These are phyloP conservation scores for Penicillium sp. DNA, from an alignment of 2,329 filamentous ascomycete species.

Conservation along the genomic window DNA sequence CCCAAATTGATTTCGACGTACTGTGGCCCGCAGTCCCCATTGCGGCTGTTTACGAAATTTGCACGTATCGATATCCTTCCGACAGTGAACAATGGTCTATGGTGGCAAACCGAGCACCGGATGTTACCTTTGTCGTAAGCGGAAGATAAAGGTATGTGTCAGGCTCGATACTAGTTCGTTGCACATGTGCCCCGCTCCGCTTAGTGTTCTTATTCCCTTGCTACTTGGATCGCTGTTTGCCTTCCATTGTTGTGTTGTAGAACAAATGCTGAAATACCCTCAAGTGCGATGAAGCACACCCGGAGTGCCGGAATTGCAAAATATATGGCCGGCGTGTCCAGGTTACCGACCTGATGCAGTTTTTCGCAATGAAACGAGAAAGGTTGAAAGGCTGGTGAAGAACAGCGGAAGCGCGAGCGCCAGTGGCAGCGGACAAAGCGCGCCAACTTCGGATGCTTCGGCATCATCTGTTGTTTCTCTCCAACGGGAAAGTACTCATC, in stretches of 20 bases:
- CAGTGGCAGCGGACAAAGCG: background rate
- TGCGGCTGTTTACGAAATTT: background rate
- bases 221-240: background rate
- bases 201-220: background rate
- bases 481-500: background rate
- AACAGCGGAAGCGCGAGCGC: slow-evolving; percentile 14
- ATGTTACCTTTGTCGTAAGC: slow-evolving; percentile 42
- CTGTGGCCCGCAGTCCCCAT: background rate
- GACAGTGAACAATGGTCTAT: slow-evolving; percentile 41
- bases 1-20: slow-evolving; percentile 2
- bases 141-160: slow-evolving; percentile 40
- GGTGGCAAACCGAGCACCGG: slow-evolving; percentile 42
- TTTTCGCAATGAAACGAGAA: slow-evolving; percentile 37
- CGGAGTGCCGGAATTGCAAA: slow-evolving; percentile 38
- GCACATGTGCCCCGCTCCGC: background rate
- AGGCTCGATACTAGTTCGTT: slow-evolving; percentile 15
- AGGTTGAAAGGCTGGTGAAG: slow-evolving; percentile 31
- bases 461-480: background rate
- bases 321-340: slow-evolving; percentile 39
- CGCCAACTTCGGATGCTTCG: slow-evolving; percentile 2
- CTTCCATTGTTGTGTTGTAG: background rate
- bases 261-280: slow-evolving; percentile 4
- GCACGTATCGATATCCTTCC: background rate
- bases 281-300: slow-evolving; percentile 41
- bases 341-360: slow-evolving; percentile 40